Evolutionary conservation across 257 asterid species (phyloP).

Genomic region (Agastache rugosa): DNA sequence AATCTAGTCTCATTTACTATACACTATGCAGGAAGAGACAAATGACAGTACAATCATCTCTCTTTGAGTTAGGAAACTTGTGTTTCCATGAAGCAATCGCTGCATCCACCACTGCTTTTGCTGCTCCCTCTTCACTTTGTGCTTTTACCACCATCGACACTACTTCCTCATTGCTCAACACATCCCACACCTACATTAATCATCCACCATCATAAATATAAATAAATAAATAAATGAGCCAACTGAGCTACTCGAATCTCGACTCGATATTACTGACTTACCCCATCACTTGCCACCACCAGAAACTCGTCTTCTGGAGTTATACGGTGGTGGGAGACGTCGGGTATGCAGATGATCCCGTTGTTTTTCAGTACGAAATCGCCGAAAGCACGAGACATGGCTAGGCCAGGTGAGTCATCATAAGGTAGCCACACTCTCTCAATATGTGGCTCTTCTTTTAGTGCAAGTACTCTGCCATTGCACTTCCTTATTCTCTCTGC

Average conservation of each 20-base stretch:
- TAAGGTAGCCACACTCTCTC: constrained; percentile 82
- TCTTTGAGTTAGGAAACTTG: constrained; percentile 62
- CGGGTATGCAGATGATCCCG: constrained; percentile 75
- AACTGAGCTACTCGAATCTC: neutral
- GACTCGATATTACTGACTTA: constrained; percentile 10
- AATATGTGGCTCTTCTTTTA: constrained; percentile 69
- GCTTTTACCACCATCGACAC: constrained; percentile 52
- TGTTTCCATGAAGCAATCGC: constrained; percentile 64
- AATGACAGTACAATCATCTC: constrained; percentile 76
- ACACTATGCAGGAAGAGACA: constrained; percentile 57
- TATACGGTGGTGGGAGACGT: constrained; percentile 57
- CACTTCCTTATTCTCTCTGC: constrained; percentile 78
- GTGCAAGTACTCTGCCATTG: constrained; percentile 72
- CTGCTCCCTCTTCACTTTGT: constrained; percentile 57
- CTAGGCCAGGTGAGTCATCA: constrained; percentile 81
- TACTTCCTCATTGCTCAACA: constrained; percentile 68
- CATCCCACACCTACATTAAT: constrained; percentile 80
- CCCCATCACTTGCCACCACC: constrained; percentile 91
- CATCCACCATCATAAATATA: neutral
- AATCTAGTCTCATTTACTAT: neutral
- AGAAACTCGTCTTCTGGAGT: constrained; percentile 68
- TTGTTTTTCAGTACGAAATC: constrained; percentile 71
- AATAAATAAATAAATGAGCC: neutral
- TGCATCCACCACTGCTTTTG: constrained; percentile 74
- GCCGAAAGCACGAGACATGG: constrained; percentile 89